Evolutionary conservation across 2,329 filamentous ascomycete species (phyloP), one percentile per base, ranked within the genome.

Genomic region (Verticillium nubilum): DNA sequence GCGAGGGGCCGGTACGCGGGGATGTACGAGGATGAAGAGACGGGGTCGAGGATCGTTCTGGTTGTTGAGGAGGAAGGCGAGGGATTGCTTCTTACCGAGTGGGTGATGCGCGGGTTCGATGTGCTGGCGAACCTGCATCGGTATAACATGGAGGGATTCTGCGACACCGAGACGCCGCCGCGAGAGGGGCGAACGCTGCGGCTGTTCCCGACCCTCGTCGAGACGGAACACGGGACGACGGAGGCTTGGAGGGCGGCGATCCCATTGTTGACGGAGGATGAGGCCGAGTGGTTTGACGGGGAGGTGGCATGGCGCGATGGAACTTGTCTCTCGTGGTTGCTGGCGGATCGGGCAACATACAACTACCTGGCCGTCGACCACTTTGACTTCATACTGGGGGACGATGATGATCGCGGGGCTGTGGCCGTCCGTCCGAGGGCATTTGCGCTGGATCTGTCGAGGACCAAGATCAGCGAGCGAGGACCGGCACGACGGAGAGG

Each of bases 21-120:
- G 27, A 73, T 68, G 0, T 81, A 78, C 60, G 58, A 58, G 1
- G 74, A 80, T 37, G 62, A 64, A 7, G 61, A 61, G 1, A 74
- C 69, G 19, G 76, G 78, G 66, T 78, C 78, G 0, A 59, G 66
- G 0, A 58, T 75, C 3, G 35, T n/a, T 15, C 17, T 42, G 35
- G 9, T 7, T 17, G 17, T 42, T 7, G 35, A 42, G 15, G 76
- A 80, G 53, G 67, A 67, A 9, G 74, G 72, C 0, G 72, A 77
- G 0, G 77, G 78, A 0, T 66, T 81, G 1, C 54, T 66, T 9
- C 72, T 81, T 12, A 62, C 69, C 9, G 63, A 67, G 35, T 80
- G 76, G 71, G 64, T 69, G 15, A 70, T 78, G 37, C 74, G 74
- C 10, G 76, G 74, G 2, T 73, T 76, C 28, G 72, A 80, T 55